Evolutionary conservation across 108 stramenopile species (phyloP).

Genomic region (Schizochytrium sp.): DNA sequence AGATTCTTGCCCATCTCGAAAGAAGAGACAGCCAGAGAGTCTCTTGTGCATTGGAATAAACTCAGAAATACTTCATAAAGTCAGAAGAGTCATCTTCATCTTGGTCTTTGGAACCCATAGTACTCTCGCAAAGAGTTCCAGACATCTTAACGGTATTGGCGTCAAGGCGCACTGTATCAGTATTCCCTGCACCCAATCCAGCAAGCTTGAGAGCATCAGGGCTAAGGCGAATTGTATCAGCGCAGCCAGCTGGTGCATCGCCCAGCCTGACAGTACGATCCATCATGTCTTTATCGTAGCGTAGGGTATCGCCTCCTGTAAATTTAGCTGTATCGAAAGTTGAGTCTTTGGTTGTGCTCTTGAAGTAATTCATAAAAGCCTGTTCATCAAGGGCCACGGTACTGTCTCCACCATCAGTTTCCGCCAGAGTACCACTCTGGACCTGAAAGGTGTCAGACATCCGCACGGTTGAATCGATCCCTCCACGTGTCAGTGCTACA

Average conservation of each 20-base stretch:
- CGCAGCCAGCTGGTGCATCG: slow-evolving; percentile 3
- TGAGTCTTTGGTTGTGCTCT: slow-evolving; percentile 29
- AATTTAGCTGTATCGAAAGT: background rate
- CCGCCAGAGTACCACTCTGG: slow-evolving; percentile 21
- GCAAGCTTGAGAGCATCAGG: slow-evolving; percentile 27
- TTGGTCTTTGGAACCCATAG: background rate
- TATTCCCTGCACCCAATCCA: background rate
- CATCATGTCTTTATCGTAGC: slow-evolving; percentile 7
- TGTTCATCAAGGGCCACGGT: slow-evolving; percentile 47
- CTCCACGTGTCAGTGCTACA: background rate
- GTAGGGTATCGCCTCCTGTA: background rate
- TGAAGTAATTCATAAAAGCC: slow-evolving; percentile 56
- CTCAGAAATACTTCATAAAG: slow-evolving; percentile 47
- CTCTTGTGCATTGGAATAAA: too few species aligned
- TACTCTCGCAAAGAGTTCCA: slow-evolving; percentile 14
- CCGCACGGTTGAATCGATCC: slow-evolving; percentile 50
- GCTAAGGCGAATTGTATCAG: background rate
- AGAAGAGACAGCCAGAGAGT: too few species aligned
- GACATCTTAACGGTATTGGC: slow-evolving; percentile 16
- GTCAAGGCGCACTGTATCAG: background rate
- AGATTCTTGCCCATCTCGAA: too few species aligned
- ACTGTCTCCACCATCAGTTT: background rate
- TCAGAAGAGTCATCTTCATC: slow-evolving; percentile 18
- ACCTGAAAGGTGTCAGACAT: slow-evolving; percentile 27
- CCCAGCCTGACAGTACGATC: slow-evolving; percentile 26